phyloP scores from a whole-genome alignment of 2,329 filamentous ascomycete species.

The Trematosphaeria pertusa region DNA sequence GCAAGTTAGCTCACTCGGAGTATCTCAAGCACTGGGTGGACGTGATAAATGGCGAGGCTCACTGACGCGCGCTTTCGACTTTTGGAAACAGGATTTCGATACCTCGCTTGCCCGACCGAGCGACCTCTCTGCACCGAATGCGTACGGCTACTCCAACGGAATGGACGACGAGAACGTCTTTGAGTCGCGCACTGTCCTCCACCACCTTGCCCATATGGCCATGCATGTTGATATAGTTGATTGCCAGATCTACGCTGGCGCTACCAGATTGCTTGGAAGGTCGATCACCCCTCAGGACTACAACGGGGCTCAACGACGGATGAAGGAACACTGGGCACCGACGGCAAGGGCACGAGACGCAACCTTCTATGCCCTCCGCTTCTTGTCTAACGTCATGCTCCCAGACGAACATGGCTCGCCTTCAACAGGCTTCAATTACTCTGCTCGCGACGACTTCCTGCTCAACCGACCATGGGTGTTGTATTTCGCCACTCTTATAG shows the following conservation, averaged over 20 bases:
- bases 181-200: constrained; percentile 86
- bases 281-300: constrained; percentile 85
- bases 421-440: constrained; percentile 63
- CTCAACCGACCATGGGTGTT: constrained; percentile 94
- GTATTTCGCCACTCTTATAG: constrained; percentile 89
- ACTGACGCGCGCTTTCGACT: constrained; percentile 86
- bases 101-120: constrained; percentile 71
- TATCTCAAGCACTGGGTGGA: constrained; percentile 79
- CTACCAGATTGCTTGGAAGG: constrained; percentile 82
- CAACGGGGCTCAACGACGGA: constrained; percentile 77
- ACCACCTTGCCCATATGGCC: constrained; percentile 95
- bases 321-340: constrained; percentile 89
- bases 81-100: constrained; percentile 93
- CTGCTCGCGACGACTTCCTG: constrained; percentile 84
- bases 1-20: constrained; percentile 86
- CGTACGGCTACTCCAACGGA: constrained; percentile 40
- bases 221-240: constrained; percentile 98
- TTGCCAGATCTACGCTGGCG: constrained; percentile 92
- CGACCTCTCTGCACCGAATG: constrained; percentile 36
- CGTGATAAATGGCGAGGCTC: constrained; percentile 90
- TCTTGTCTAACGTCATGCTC: constrained; percentile 83
- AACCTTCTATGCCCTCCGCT: constrained; percentile 89
- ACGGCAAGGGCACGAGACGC: constrained; percentile 88
- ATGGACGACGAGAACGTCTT: constrained; percentile 74
- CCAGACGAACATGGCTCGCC: constrained; percentile 58